Conservation (phyloP, 2,329 filamentous ascomycete species). For the Aspergillus unguis region DNA sequence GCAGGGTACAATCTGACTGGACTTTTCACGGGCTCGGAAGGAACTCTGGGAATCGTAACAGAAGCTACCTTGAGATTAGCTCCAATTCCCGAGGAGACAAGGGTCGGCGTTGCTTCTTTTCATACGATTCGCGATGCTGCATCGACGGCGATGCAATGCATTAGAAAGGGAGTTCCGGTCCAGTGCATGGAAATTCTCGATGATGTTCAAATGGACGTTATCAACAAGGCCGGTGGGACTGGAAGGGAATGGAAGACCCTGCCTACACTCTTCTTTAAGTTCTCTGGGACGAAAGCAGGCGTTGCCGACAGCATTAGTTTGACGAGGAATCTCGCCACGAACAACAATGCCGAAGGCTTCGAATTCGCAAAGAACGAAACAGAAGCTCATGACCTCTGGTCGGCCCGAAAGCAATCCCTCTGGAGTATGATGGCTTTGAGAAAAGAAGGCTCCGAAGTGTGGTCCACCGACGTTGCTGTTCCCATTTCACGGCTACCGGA, state of each 20-base stretch:
- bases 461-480: constrained; percentile 61
- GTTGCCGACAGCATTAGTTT: constrained; percentile 72
- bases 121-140: constrained; percentile 60
- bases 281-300: constrained; percentile 73
- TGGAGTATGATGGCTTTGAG: constrained; percentile 60
- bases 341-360: constrained; percentile 55
- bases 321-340: constrained; percentile 65
- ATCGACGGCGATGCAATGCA: constrained; percentile 60
- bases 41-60: constrained; percentile 67
- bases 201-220: constrained; percentile 61
- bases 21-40: constrained; percentile 68
- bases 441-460: constrained; percentile 56
- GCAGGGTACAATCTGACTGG: constrained; percentile 70
- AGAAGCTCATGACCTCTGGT: constrained; percentile 58
- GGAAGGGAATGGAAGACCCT: constrained; percentile 45
- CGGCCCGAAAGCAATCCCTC: constrained; percentile 57
- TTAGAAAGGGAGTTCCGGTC: constrained; percentile 63
- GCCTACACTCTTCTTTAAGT: constrained; percentile 49
- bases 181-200: constrained; percentile 65
- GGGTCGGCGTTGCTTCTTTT: constrained; percentile 64
- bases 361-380: constrained; percentile 54
- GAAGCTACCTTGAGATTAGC: constrained; percentile 67
- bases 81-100: constrained; percentile 60
- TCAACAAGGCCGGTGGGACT: constrained; percentile 63
- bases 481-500: constrained; percentile 60